Evolutionary conservation across 2,329 filamentous ascomycete genomes (phyloP).

Genomic region (Monosporascus sp.): DNA sequence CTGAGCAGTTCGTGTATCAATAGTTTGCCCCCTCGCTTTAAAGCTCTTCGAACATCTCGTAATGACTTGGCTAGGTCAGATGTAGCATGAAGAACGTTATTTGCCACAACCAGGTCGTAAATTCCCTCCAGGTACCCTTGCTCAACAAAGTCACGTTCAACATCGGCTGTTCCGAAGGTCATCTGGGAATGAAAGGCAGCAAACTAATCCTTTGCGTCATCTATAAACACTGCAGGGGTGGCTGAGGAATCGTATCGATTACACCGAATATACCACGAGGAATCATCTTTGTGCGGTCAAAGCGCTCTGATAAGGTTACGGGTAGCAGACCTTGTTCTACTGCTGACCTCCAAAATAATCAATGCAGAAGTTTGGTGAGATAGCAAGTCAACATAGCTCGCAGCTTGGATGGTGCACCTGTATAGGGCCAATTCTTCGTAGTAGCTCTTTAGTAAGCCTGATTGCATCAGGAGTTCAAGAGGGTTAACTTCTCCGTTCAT

Average conservation of each 20-base stretch:
- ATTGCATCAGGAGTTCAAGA: constrained; percentile 1
- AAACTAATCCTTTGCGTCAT: neutral
- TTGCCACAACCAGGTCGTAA: neutral
- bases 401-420: neutral
- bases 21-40: neutral
- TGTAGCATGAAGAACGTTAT: neutral
- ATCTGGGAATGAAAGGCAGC: neutral
- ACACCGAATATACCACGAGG: neutral
- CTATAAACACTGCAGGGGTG: neutral
- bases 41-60: neutral
- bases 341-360: too few species aligned
- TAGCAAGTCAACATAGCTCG: constrained; percentile 1
- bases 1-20: neutral
- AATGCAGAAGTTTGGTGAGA: too few species aligned
- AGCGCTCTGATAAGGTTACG: too few species aligned
- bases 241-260: neutral
- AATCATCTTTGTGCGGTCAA: too few species aligned
- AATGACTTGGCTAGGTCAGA: neutral
- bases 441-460: constrained; percentile 1
- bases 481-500: neutral
- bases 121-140: neutral
- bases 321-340: too few species aligned
- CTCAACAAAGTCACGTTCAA: neutral
- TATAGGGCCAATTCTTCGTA: constrained; percentile 1
- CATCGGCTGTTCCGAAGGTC: neutral